These are phyloP conservation scores for Anthracocystis setariae DNA, from an alignment of 1,284 basidiomycete species.

Conservation along the genomic window DNA sequence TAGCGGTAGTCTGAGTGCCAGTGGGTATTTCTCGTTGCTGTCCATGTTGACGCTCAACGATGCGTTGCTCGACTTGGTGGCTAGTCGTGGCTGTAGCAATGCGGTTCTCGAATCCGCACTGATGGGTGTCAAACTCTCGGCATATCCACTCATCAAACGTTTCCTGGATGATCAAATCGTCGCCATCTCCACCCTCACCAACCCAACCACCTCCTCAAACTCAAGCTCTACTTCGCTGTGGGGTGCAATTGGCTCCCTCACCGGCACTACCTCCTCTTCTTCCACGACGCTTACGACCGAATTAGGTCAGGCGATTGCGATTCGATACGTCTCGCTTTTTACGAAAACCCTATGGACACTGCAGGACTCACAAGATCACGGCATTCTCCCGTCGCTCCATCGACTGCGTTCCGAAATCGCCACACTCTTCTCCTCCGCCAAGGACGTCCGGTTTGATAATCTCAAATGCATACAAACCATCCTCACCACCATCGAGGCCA, in stretches of 20 bases:
- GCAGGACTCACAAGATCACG: slow-evolving; percentile 9
- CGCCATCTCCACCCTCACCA: slow-evolving; percentile 20
- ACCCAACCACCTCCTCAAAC: slow-evolving; percentile 7
- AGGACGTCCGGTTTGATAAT: slow-evolving; percentile 8
- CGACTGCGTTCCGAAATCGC: slow-evolving; percentile 19
- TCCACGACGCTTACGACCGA: background rate
- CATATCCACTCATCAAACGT: slow-evolving; percentile 55
- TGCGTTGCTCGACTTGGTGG: slow-evolving; percentile 25
- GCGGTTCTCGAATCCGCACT: slow-evolving; percentile 47
- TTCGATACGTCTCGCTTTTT: slow-evolving; percentile 32
- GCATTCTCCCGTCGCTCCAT: slow-evolving; percentile 14
- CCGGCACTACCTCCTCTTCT: slow-evolving; percentile 1
- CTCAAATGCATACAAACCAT: background rate
- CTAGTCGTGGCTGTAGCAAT: slow-evolving; percentile 28
- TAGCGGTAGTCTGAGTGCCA: background rate
- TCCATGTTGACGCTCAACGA: slow-evolving; percentile 51
- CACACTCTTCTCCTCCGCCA: slow-evolving; percentile 2
- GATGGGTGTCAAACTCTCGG: slow-evolving; percentile 56
- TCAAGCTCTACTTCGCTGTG: slow-evolving; percentile 2
- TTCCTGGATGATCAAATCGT: slow-evolving; percentile 54
- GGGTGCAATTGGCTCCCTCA: slow-evolving; percentile 6
- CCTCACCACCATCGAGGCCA: slow-evolving; percentile 1
- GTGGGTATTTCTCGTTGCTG: slow-evolving; percentile 43
- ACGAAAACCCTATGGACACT: slow-evolving; percentile 32
- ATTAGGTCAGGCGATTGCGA: slow-evolving; percentile 4